These are phyloP conservation scores for Dunaliella primolecta DNA, from an alignment of 139 green algal genomes.

Conservation along the genomic window DNA sequence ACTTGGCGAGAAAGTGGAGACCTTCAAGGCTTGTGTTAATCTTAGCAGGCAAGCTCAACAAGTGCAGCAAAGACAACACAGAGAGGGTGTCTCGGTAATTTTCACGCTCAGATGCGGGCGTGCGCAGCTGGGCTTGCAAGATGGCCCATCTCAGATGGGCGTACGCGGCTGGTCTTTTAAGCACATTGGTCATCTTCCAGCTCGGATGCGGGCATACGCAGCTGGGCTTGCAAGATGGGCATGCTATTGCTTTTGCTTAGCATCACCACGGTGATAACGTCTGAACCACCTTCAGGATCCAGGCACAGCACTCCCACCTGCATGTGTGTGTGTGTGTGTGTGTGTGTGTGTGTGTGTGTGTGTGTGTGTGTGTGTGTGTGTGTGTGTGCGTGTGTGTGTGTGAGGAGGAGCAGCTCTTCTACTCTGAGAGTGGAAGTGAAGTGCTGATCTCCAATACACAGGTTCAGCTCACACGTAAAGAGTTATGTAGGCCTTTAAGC, in stretches of 20 bases:
- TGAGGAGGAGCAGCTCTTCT: neutral
- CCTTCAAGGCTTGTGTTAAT: neutral
- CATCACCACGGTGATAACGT: conserved; percentile 46
- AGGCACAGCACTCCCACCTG: conserved; percentile 47
- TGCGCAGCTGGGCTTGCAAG: conserved; percentile 19
- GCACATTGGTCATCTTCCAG: conserved; percentile 29
- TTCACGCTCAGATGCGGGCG: conserved; percentile 56
- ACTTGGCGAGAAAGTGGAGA: neutral
- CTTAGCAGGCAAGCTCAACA: neutral
- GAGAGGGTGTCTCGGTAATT: too few species aligned
- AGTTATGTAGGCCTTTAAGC: too few species aligned
- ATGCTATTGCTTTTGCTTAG: conserved; percentile 33
- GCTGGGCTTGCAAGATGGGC: conserved; percentile 50
- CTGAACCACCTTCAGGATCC: conserved; percentile 33
- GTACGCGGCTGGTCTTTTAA: neutral
- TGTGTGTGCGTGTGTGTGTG: neutral
- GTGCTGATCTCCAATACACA: neutral
- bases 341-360: neutral
- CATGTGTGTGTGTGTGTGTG: neutral
- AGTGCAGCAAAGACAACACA: neutral
- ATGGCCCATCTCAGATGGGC: neutral
- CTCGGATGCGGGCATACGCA: conserved; percentile 62
- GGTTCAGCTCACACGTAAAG: neutral
- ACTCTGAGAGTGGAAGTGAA: neutral
- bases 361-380: neutral